Evolutionary conservation across 2,329 filamentous ascomycete genomes (phyloP).

Genomic region (Ophiostoma australiae): DNA sequence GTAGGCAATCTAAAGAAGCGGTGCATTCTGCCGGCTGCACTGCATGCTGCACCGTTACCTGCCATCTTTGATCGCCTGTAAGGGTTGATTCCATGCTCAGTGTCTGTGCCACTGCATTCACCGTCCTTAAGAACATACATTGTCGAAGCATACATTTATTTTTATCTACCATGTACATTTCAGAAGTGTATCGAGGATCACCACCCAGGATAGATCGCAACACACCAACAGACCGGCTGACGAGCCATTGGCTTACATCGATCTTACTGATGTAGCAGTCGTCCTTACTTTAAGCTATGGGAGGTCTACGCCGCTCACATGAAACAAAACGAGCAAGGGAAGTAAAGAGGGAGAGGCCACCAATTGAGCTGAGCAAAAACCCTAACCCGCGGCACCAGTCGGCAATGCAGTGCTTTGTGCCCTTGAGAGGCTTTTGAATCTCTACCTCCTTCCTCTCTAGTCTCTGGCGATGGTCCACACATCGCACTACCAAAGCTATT

Average conservation of each 20-base stretch:
- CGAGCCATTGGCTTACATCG: background rate
- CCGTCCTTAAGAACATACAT: background rate
- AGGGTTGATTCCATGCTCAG: background rate
- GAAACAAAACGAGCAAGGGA: constrained; percentile 2
- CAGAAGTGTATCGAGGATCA: background rate
- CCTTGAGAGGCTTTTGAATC: background rate
- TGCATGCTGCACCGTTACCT: constrained; percentile 5
- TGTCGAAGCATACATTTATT: background rate
- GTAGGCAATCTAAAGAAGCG: background rate
- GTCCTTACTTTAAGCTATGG: background rate
- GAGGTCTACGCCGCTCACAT: background rate
- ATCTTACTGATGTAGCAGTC: background rate
- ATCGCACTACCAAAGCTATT: background rate
- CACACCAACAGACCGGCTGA: background rate
- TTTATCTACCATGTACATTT: background rate
- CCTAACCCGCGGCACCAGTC: constrained; percentile 5
- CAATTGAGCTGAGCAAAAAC: background rate
- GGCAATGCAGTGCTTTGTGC: background rate
- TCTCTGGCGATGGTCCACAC: background rate
- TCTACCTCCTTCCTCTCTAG: background rate
- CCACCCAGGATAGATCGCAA: background rate
- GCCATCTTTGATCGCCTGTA: background rate
- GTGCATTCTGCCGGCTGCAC: background rate
- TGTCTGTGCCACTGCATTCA: background rate
- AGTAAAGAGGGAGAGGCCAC: background rate